Percentiles rank a stretch among this genome's conserved stretches.
Evolutionary conservation across 2,329 filamentous ascomycete genomes (phyloP).

Genomic region (Byssochlamys sp.): DNA sequence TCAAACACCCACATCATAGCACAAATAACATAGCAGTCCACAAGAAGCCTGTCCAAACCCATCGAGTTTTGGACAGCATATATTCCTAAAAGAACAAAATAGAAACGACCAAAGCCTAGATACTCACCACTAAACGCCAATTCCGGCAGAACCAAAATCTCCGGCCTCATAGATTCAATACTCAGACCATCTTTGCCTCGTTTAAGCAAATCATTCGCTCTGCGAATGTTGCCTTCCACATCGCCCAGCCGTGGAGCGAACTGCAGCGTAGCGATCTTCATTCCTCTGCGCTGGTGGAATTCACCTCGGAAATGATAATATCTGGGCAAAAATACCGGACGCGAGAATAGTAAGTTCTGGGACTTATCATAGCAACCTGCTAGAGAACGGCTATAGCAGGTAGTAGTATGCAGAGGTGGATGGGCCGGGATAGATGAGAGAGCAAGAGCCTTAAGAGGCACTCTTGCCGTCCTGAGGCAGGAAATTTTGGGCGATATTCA

Average conservation of each 20-base stretch:
- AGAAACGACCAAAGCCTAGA: neutral
- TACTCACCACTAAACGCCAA: conserved; percentile 49
- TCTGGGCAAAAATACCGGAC: neutral
- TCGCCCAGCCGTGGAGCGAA: conserved; percentile 36
- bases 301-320: neutral
- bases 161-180: conserved; percentile 29
- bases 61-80: neutral
- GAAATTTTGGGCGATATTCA: neutral
- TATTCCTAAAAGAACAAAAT: neutral
- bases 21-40: too few relatives aligned
- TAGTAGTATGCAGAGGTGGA: neutral
- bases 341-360: neutral
- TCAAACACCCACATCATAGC: too few relatives aligned
- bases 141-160: conserved; percentile 54
- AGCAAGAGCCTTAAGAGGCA: neutral
- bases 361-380: neutral
- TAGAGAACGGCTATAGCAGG: neutral
- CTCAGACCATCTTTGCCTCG: conserved; percentile 17
- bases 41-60: too few relatives aligned
- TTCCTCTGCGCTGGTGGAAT: conserved; percentile 12
- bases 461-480: neutral
- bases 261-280: conserved; percentile 41
- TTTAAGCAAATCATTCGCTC: conserved; percentile 35
- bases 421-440: neutral
- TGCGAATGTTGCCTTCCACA: conserved; percentile 36